Base-by-base conservation (phyloP, 225 moss, liverwort and hornwort genomes). In the Bryoerythrophyllum caledonicum region DNA sequence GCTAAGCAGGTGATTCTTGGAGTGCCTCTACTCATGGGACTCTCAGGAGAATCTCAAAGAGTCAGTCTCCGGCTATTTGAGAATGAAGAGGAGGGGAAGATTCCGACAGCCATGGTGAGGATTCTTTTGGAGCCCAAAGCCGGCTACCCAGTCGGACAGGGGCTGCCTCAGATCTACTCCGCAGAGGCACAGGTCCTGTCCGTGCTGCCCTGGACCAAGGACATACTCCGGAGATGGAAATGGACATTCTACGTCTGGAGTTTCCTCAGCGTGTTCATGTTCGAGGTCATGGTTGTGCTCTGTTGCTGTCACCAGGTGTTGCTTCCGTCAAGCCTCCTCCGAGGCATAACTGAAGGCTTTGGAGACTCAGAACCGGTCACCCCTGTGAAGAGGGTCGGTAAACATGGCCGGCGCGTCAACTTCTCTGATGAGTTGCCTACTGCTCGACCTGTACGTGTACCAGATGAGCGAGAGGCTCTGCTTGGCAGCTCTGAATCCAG, bases 221-320 rank as follows among this genome's bases (percentile, higher is more conserved):
- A 84, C 53, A 75, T 91, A 15, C 35, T 95, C 11, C 83, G 87
- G 24, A 90, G 81, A 27, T 95, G 90, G 90, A 99, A 88, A 71
- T 94, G 94, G 99, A 88, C 90, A 0, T 89, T 95, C 72, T 93
- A 86, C 34, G 80, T 93, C 14, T 94, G 99, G 95, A 91, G 84
- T 80, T 91, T 84, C 43, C 64, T 90, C 16, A 85, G 89, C 75
- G 53, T 92, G 14, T 99, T 95, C 83, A 78, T 99, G 58, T 84
- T 93, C 64, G 93, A 95, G 86, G 66, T 99, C 37, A 74, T 86
- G 64, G 37, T 91, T 30, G 82, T 99, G 21, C 86, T 99, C 19
- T 95, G 93, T 82, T 99, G 94, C 83, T 99, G 99, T 74, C 87
- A 91, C 65, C 81, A 86, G 81, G 72, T 90, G 35, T 75, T 99